Evolutionary conservation across 129 eudicot species (phyloP).

Genomic region (Pseudognaphalium luteoalbum): DNA sequence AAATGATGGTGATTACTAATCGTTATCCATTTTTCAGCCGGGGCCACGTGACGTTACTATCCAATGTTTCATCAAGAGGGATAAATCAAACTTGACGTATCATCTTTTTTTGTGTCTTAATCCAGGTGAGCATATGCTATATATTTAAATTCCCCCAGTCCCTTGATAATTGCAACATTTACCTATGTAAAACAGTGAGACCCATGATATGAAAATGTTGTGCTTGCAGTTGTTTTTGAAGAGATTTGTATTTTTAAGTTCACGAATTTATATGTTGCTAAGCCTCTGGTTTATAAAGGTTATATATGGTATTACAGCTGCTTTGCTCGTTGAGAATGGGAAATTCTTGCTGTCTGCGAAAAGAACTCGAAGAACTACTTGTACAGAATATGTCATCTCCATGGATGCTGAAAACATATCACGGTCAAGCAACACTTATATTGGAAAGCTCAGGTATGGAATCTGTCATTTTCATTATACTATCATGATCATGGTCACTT

Average conservation of each 20-base stretch:
- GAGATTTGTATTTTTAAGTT: neutral
- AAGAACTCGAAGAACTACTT: constrained; percentile 84
- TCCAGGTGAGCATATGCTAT: constrained; percentile 58
- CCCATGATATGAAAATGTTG: constrained; percentile 2
- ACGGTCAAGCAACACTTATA: constrained; percentile 81
- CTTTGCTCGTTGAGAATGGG: constrained; percentile 86
- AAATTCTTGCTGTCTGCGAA: constrained; percentile 90
- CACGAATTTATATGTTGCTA: constrained; percentile 7
- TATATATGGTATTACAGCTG: constrained; percentile 46
- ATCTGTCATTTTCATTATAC: neutral
- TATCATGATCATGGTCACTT: neutral
- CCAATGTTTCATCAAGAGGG: constrained; percentile 92
- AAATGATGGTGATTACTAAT: constrained; percentile 20
- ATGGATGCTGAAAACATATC: constrained; percentile 91
- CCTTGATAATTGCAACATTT: constrained; percentile 1
- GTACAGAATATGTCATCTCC: constrained; percentile 85
- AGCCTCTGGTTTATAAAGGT: neutral
- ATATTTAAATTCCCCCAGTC: neutral
- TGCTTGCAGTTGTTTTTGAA: neutral
- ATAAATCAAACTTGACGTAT: constrained; percentile 82
- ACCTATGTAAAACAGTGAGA: neutral
- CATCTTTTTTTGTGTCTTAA: constrained; percentile 86
- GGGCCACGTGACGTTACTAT: constrained; percentile 90
- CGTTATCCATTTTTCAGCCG: constrained; percentile 52
- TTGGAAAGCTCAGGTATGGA: constrained; percentile 80